These are phyloP conservation scores for Saccharum hybrid DNA, from an alignment of 202 grass and related monocot genomes.

Conservation along the genomic window DNA sequence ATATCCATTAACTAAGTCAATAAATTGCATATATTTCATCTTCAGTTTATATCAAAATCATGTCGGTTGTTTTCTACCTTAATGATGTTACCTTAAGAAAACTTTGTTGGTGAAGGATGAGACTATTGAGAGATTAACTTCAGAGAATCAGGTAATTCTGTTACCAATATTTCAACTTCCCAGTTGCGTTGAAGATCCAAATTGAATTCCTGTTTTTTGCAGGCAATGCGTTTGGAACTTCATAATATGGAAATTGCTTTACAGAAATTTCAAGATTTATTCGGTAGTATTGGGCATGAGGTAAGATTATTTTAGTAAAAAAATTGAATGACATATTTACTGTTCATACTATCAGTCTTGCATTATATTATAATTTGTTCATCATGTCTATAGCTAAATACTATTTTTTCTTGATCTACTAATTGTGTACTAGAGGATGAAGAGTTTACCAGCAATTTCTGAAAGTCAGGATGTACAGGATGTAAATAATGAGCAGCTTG, in stretches of 20 bases:
- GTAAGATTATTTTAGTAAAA: conserved; percentile 37
- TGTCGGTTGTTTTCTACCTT: conserved; percentile 53
- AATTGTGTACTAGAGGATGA: conserved; percentile 47
- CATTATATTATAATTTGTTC: background rate
- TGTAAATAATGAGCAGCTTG: conserved; percentile 40
- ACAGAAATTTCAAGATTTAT: conserved; percentile 63
- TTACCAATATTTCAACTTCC: conserved; percentile 17
- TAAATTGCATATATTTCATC: conserved; percentile 21
- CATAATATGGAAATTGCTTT: conserved; percentile 66
- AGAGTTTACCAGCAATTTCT: conserved; percentile 30
- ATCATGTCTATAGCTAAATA: background rate
- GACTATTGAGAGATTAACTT: conserved; percentile 68
- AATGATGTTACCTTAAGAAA: conserved; percentile 72
- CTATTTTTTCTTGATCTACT: background rate
- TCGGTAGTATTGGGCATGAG: conserved; percentile 51
- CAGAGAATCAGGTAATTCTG: conserved; percentile 72
- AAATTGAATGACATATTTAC: conserved; percentile 9
- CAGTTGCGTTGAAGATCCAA: conserved; percentile 8
- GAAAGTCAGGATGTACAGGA: conserved; percentile 39
- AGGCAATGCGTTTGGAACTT: conserved; percentile 67
- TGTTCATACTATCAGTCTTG: background rate
- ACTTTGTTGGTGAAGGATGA: conserved; percentile 72
- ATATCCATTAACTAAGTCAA: conserved; percentile 62
- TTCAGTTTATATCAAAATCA: conserved; percentile 23
- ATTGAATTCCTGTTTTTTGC: conserved; percentile 29